Evolutionary conservation across 768 basidiomycete species (phyloP).

Genomic region (Brasilioporus rufonigricans): DNA sequence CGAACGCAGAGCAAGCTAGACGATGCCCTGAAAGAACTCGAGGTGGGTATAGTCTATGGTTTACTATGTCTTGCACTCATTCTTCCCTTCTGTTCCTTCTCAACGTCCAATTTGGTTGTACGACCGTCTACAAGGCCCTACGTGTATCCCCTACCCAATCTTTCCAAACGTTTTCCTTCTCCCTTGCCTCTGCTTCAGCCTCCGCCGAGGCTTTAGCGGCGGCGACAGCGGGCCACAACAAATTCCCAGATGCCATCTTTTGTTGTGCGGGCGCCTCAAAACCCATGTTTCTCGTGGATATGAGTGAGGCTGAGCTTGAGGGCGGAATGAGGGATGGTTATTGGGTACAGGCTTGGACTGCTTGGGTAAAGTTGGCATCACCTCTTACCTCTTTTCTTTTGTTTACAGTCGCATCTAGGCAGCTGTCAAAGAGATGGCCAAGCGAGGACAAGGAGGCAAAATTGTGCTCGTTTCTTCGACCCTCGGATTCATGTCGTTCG

Average conservation of each 20-base stretch:
- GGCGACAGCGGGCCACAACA: conserved; percentile 54
- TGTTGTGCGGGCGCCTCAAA: conserved; percentile 72
- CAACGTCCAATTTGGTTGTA: neutral
- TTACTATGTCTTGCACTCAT: neutral
- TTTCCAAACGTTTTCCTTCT: conserved; percentile 63
- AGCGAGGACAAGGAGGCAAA: conserved; percentile 57
- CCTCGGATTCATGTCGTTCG: conserved; percentile 69
- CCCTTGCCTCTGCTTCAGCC: conserved; percentile 49
- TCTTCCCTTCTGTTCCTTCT: neutral
- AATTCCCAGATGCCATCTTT: conserved; percentile 74
- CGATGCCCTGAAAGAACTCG: conserved; percentile 55
- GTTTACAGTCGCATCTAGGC: conserved; percentile 41
- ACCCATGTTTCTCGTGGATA: conserved; percentile 76
- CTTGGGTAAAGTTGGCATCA: conserved; percentile 31
- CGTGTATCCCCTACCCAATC: conserved; percentile 59
- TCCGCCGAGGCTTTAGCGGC: conserved; percentile 62
- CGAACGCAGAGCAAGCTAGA: conserved; percentile 64
- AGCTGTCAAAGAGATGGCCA: conserved; percentile 63
- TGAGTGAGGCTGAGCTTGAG: conserved; percentile 55
- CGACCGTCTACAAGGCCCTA: conserved; percentile 37
- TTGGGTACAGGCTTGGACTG: conserved; percentile 49
- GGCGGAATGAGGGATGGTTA: conserved; percentile 36
- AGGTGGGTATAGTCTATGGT: conserved; percentile 45
- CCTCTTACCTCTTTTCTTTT: neutral
- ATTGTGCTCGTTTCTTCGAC: conserved; percentile 76